Conservation (phyloP, 495 filamentous ascomycete genomes). For the Aspergillus coremiiformis region DNA sequence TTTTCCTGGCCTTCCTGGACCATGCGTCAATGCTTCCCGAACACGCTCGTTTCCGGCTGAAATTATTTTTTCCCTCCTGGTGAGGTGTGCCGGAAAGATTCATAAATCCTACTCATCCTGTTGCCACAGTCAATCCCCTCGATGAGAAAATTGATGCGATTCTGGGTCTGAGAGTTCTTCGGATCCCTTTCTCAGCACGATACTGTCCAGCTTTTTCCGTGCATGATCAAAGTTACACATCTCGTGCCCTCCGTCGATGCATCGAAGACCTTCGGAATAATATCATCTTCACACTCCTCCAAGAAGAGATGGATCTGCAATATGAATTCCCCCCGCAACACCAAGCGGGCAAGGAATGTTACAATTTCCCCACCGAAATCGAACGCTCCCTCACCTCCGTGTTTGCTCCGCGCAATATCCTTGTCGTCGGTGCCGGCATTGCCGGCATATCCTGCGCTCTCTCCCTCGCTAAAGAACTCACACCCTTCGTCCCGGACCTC, state of each 20-base stretch:
- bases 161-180: neutral
- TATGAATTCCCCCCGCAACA: neutral
- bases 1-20: neutral
- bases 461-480: conserved; percentile 40
- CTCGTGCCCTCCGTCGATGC: neutral
- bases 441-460: conserved; percentile 49
- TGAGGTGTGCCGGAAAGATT: neutral
- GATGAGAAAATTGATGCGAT: neutral
- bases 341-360: conserved; percentile 5
- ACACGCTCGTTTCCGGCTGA: conserved; percentile 9
- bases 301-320: conserved; percentile 1
- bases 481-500: conserved; percentile 36
- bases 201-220: neutral
- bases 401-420: conserved; percentile 26
- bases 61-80: neutral
- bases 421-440: conserved; percentile 52
- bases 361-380: conserved; percentile 2
- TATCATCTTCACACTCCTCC: neutral
- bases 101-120: neutral
- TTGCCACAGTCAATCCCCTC: neutral
- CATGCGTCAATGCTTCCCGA: neutral
- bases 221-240: neutral
- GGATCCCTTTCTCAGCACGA: neutral
- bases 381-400: conserved; percentile 9
- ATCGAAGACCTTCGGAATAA: neutral